A percentile compares a stretch with the other conserved stretches of the same genome.
These are phyloP conservation scores for Cryptococcus neoformans DNA, from an alignment of 1,284 basidiomycete species.

Conservation along the genomic window DNA sequence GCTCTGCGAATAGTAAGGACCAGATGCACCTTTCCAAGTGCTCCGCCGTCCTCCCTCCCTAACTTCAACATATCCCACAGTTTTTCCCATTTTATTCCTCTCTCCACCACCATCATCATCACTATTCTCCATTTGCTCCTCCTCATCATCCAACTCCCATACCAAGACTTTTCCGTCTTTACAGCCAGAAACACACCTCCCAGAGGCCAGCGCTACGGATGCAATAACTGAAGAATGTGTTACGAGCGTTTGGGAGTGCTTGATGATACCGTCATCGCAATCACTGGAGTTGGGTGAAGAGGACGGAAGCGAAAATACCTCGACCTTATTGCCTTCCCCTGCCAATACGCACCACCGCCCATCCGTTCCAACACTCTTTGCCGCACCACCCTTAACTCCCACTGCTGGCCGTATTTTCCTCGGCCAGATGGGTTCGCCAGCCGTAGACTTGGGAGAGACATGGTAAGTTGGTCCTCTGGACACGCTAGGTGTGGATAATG, in stretches of 20 bases:
- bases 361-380: conserved; percentile 38
- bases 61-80: conserved; percentile 43
- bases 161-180: conserved; percentile 45
- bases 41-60: conserved; percentile 21
- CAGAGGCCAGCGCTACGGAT: conserved; percentile 33
- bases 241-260: conserved; percentile 33
- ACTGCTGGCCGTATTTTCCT: conserved; percentile 28
- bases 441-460: conserved; percentile 10
- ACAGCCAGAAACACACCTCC: conserved; percentile 41
- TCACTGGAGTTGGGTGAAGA: not conserved
- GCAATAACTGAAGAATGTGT: conserved; percentile 41
- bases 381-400: conserved; percentile 37
- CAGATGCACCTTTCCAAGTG: conserved; percentile 21
- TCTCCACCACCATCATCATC: not conserved
- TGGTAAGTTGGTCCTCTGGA: conserved; percentile 37
- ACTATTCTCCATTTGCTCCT: conserved; percentile 10
- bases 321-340: conserved; percentile 44
- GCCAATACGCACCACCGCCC: conserved; percentile 47
- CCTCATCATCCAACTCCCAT: conserved; percentile 43
- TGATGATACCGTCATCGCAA: not conserved
- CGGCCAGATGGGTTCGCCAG: conserved; percentile 32
- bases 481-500: conserved; percentile 1
- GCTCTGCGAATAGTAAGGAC: conserved; percentile 5
- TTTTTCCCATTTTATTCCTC: conserved; percentile 22
- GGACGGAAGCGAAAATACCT: conserved; percentile 44